A percentile compares a stretch with the other conserved stretches of the same genome.
Evolutionary conservation across 192 early-diverging fungal genomes (phyloP).

Genomic region (Hyaloraphidium curvatum): DNA sequence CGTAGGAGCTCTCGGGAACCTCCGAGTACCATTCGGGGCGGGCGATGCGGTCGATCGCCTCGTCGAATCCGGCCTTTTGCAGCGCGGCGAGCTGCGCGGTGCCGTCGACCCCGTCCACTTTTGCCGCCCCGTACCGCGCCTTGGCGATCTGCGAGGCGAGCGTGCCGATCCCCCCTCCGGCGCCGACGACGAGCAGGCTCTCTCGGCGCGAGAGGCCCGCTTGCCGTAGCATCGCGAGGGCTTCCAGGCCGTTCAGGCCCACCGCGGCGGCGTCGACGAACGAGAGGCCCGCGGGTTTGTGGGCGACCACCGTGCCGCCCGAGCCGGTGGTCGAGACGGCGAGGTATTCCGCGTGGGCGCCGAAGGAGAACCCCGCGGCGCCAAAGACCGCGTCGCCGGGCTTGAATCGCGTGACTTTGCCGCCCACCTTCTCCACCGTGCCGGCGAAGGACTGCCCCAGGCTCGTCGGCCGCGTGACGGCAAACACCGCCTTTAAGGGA

Average conservation of each 20-base stretch:
- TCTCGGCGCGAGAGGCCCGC: neutral
- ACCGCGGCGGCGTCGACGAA: neutral
- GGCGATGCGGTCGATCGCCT: neutral
- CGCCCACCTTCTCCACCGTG: slow-evolving; percentile 9
- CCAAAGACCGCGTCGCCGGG: slow-evolving; percentile 13
- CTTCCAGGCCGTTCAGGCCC: neutral
- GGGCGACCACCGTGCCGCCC: neutral
- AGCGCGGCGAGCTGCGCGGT: neutral
- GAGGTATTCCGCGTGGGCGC: neutral
- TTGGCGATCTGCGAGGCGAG: neutral
- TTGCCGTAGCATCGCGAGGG: neutral
- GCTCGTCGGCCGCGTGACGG: neutral
- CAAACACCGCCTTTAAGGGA: slow-evolving; percentile 2
- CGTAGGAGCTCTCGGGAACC: neutral
- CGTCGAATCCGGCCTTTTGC: neutral
- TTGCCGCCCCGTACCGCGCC: neutral
- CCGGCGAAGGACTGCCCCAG: slow-evolving; percentile 15
- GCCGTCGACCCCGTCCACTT: neutral
- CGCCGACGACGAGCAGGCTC: neutral
- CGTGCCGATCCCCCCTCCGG: neutral
- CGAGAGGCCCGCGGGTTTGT: neutral
- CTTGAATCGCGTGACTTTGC: slow-evolving; percentile 8
- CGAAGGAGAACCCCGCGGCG: neutral
- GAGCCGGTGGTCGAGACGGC: neutral
- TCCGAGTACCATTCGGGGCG: neutral